phyloP scores from a whole-genome alignment of 805 yeast genomes.

The Candida ortonii region DNA sequence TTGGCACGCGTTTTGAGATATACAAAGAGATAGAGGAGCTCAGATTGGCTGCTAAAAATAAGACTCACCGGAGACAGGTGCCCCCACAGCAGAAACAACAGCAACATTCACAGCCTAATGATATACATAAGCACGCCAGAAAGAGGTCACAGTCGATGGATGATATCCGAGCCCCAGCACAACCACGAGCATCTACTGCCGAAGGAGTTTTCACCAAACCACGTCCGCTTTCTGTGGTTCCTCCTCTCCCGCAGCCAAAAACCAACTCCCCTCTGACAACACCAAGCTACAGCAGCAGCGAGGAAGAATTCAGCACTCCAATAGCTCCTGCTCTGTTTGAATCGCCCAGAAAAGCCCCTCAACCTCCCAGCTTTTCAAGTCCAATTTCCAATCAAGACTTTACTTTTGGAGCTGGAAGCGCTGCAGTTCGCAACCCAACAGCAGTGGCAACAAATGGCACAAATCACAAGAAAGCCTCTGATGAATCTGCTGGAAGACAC shows the following conservation, averaged over 20 bases:
- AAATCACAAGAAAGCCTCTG: conserved; percentile 11
- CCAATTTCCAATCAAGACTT: conserved; percentile 24
- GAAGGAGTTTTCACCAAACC: conserved; percentile 7
- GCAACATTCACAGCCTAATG: conserved; percentile 15
- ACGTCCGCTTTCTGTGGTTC: conserved; percentile 22
- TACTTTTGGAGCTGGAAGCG: conserved; percentile 26
- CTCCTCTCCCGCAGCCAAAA: conserved; percentile 16
- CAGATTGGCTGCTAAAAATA: conserved; percentile 31
- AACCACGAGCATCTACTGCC: conserved; percentile 3
- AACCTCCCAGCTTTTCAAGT: conserved; percentile 48
- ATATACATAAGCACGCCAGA: conserved; percentile 38
- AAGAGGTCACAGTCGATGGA: conserved; percentile 53
- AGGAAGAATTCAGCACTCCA: conserved; percentile 16
- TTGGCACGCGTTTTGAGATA: conserved; percentile 93
- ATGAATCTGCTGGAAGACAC: conserved; percentile 22
- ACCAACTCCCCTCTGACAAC: conserved; percentile 3
- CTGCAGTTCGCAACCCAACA: conserved; percentile 6
- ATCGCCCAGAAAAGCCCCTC: conserved; percentile 74
- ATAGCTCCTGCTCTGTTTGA: conserved; percentile 42
- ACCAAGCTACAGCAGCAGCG: conserved; percentile 15
- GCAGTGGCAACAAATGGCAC: conserved; percentile 5
- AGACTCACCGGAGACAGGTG: conserved; percentile 4
- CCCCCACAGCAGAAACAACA: conserved; percentile 10
- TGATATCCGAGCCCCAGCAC: conserved; percentile 27
- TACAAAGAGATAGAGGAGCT: conserved; percentile 82